Evolutionary conservation across 139 green algal species (phyloP).

Genomic region (Coccomyxa sp.): DNA sequence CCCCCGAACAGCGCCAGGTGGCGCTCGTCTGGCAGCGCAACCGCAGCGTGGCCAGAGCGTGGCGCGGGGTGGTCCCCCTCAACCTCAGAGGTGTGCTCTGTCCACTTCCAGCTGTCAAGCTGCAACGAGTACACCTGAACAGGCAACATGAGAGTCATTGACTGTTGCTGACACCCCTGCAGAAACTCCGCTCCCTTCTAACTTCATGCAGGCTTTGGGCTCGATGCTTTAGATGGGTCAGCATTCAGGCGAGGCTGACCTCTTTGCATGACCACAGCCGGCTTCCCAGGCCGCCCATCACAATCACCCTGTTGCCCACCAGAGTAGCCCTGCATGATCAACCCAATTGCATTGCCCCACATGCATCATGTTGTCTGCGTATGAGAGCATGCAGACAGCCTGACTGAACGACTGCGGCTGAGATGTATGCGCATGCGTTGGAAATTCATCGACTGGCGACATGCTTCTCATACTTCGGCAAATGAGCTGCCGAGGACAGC

Average conservation of each 20-base stretch:
- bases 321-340: conserved; percentile 16
- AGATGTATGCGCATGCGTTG: too few relatives aligned
- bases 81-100: conserved; percentile 27
- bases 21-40: conserved; percentile 11
- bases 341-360: too few relatives aligned
- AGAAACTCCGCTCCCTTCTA: too few relatives aligned
- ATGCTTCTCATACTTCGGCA: too few relatives aligned
- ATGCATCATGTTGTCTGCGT: too few relatives aligned
- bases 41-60: conserved; percentile 14
- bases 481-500: too few relatives aligned
- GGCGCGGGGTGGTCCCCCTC: conserved; percentile 16
- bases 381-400: too few relatives aligned
- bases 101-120: conserved; percentile 21
- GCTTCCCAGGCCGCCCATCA: conserved; percentile 19
- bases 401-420: too few relatives aligned
- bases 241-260: background rate
- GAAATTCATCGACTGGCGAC: too few relatives aligned
- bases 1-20: conserved; percentile 22
- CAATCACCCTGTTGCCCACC: conserved; percentile 12
- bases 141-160: background rate
- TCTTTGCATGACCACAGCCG: conserved; percentile 21
- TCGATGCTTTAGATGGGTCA: too few relatives aligned
- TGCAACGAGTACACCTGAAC: conserved; percentile 28
- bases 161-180: background rate
- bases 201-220: background rate